Base-by-base conservation (phyloP, 768 basidiomycete genomes). In the Calocera viscosa region DNA sequence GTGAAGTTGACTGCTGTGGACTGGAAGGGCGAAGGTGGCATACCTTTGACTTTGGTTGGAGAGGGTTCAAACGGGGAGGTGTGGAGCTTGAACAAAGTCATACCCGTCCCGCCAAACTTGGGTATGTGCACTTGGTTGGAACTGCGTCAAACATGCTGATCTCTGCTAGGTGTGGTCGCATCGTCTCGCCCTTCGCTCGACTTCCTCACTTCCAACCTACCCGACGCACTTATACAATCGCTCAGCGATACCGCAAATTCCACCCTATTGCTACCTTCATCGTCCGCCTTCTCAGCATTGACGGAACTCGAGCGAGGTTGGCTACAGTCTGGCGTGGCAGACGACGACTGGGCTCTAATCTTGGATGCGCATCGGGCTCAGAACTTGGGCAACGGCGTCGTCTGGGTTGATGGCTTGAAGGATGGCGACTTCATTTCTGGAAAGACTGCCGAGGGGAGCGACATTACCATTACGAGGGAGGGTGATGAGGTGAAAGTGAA, bases 261-360 rank as follows among this genome's bases (percentile, higher is more conserved):
- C 49, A 96, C 96, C 0, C 71, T 98, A 32, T 99, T 99, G 75
- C 83, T 95, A 7, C 95, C 96, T 0, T 80, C 88, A 28, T 83
- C 96, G 74, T 76, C 82, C 38, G 96, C 95, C 14, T 98, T 92
- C 87, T 77, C 86, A n/a, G 77, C 76, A 11, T 78, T 99, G 38
- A 82, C 90, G 68, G 81, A 80, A 10, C 82, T 91, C 64, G 94
- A 98, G 74, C 84, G 87, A 49, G 75, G 89, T 2, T 99, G 96
- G 75, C 81, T 99, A 14, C 90, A 94, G 77, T 93, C 90, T 71
- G 84, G 86, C 68, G 95, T 88, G 71, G 91, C 94, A 0, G 78
- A 82, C 16, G 85, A 89, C 70, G 96, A 96, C 72, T 80, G 95
- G 24, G 53, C 53, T 5, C 26, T 60, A 5, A 60, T 60, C 30